A percentile compares a stretch with the other conserved stretches of the same genome.
Conservation (phyloP, 176 grass and related monocot genomes). For the Poa pratensis region DNA sequence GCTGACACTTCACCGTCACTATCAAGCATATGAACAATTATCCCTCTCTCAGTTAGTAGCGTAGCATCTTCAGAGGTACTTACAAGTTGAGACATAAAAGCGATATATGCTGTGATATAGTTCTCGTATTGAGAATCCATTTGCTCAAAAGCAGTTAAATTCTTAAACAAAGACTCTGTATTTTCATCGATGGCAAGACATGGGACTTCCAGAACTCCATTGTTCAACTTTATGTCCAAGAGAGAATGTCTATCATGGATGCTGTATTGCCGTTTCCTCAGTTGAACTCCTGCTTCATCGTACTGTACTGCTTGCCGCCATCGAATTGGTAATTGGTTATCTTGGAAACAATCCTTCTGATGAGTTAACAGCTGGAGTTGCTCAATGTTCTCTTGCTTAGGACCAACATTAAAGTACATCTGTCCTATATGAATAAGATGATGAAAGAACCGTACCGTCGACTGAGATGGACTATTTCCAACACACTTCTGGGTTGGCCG, state of each 20-base stretch:
- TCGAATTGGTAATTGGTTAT: neutral
- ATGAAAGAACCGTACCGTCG: neutral
- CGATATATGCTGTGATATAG: neutral
- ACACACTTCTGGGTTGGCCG: neutral
- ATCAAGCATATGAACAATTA: slow-evolving; percentile 18
- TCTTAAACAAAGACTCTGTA: neutral
- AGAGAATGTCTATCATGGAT: neutral
- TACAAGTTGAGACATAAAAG: neutral
- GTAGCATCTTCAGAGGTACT: neutral
- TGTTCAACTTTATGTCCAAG: neutral
- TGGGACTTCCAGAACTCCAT: neutral
- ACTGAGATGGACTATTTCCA: too few species aligned
- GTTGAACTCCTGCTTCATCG: neutral
- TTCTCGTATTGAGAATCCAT: neutral
- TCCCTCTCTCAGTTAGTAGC: neutral
- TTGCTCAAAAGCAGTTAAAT: neutral
- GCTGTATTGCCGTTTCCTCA: neutral
- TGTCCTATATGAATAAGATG: neutral
- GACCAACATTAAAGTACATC: neutral
- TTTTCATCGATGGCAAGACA: neutral
- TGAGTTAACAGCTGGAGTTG: neutral
- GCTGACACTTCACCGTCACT: slow-evolving; percentile 8
- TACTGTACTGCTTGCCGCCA: neutral
- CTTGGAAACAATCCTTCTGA: neutral
- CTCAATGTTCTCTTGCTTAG: too few species aligned